A percentile compares a stretch with the other conserved stretches of the same genome.
Evolutionary conservation across 257 asterid species (phyloP).

Genomic region (Fraxinus pennsylvanica): DNA sequence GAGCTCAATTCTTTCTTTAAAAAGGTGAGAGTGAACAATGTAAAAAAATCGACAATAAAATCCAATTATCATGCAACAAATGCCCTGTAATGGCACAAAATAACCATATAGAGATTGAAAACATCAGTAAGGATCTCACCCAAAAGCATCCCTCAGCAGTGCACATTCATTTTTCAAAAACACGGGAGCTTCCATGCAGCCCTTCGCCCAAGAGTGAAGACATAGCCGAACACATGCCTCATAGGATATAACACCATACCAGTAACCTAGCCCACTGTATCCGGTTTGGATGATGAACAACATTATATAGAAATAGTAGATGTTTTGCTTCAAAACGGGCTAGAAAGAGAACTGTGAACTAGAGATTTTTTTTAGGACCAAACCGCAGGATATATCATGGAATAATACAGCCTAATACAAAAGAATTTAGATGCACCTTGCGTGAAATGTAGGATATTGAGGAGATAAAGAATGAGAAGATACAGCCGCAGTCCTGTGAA

Average conservation of each 20-base stretch:
- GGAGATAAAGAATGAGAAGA: slow-evolving; percentile 56
- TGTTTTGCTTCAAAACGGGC: slow-evolving; percentile 1
- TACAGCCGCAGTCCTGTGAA: slow-evolving; percentile 60
- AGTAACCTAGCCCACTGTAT: slow-evolving; percentile 81
- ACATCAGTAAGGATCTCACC: slow-evolving; percentile 44
- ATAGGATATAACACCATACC: slow-evolving; percentile 75
- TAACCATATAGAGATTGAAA: slow-evolving; percentile 12
- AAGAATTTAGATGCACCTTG: slow-evolving; percentile 52
- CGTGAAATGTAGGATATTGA: slow-evolving; percentile 80
- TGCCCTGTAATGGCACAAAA: not conserved
- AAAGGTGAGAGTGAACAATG: not conserved
- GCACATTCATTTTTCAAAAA: slow-evolving; percentile 91
- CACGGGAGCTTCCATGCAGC: slow-evolving; percentile 68
- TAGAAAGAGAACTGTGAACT: not conserved
- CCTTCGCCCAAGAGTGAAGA: slow-evolving; percentile 84
- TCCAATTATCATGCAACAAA: not conserved
- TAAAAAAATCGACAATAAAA: not conserved
- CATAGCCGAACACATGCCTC: slow-evolving; percentile 97
- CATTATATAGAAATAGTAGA: slow-evolving; percentile 5
- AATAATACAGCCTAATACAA: slow-evolving; percentile 1
- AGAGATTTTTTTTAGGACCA: not conserved
- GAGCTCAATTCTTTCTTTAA: not conserved
- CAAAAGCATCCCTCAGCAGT: slow-evolving; percentile 73
- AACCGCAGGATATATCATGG: not conserved
- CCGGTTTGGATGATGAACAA: slow-evolving; percentile 26